Percentiles rank a stretch among this genome's conserved stretches.
Evolutionary conservation across 2,329 filamentous ascomycete species (phyloP).

Genomic region (Colletotrichum theobromicola): DNA sequence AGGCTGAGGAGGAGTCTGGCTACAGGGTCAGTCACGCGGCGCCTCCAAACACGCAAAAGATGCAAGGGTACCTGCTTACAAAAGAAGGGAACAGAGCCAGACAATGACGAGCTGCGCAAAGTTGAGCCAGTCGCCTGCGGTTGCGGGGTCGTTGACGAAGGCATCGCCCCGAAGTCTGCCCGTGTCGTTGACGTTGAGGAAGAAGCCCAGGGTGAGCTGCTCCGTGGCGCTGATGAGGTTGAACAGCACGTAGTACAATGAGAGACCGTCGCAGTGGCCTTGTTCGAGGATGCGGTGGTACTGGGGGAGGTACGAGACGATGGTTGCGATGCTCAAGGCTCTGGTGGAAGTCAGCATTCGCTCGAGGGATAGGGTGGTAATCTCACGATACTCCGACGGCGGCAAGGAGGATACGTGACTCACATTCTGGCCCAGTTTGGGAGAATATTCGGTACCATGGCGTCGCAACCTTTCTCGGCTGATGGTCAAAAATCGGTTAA

Average conservation of each 20-base stretch:
- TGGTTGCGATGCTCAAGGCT: neutral
- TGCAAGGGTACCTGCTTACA: neutral
- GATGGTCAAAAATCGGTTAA: neutral
- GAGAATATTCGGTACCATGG: neutral
- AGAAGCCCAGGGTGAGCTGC: neutral
- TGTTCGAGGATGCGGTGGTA: conserved; percentile 1
- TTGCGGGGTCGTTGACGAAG: conserved; percentile 5
- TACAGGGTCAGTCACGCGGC: neutral
- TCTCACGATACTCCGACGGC: neutral
- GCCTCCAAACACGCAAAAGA: neutral
- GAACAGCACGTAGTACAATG: neutral
- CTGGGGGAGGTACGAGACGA: neutral
- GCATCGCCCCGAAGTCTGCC: neutral
- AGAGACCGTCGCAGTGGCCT: neutral
- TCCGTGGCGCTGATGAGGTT: conserved; percentile 1
- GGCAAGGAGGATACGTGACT: neutral
- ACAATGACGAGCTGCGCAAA: neutral
- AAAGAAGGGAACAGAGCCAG: neutral
- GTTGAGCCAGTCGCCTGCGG: conserved; percentile 10
- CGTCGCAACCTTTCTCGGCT: neutral
- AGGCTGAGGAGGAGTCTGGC: neutral
- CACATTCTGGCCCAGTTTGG: neutral
- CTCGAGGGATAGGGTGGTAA: rapidly evolving
- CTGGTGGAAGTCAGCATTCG: neutral
- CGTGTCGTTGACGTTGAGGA: neutral